These are phyloP conservation scores for Dactylellina sp. DNA, from an alignment of 2,329 filamentous ascomycete genomes.

Conservation along the genomic window DNA sequence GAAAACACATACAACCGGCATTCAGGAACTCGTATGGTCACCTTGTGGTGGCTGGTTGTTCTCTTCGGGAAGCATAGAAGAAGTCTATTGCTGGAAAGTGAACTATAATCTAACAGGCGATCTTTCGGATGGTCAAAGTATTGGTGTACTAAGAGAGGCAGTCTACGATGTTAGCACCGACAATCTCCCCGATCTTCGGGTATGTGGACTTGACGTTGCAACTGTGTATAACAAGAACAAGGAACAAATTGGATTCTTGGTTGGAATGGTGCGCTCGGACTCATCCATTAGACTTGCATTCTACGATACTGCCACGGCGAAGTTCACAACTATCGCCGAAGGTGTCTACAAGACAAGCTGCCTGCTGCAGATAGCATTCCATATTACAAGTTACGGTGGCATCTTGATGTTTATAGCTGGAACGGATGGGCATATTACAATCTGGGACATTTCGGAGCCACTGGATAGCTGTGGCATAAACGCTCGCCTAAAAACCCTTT, in stretches of 20 bases:
- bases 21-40: conserved; percentile 84
- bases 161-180: conserved; percentile 68
- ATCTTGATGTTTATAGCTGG: conserved; percentile 74
- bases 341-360: conserved; percentile 66
- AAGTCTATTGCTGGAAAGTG: conserved; percentile 87
- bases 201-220: conserved; percentile 79
- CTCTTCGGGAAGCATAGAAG: conserved; percentile 87
- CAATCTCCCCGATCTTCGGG: conserved; percentile 75
- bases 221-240: conserved; percentile 58
- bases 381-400: conserved; percentile 57
- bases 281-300: conserved; percentile 73
- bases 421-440: conserved; percentile 81
- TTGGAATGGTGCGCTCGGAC: conserved; percentile 85
- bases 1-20: conserved; percentile 82
- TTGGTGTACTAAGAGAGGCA: conserved; percentile 71
- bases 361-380: conserved; percentile 53
- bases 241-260: conserved; percentile 66
- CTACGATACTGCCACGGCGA: conserved; percentile 61
- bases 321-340: conserved; percentile 63
- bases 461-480: conserved; percentile 59
- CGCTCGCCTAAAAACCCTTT: neutral
- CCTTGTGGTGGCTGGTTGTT: conserved; percentile 76
- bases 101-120: conserved; percentile 64
- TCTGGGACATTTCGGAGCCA: conserved; percentile 68
- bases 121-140: neutral